Base-by-base conservation (phyloP, 495 filamentous ascomycete genomes). In the Penicillium roqueforti region DNA sequence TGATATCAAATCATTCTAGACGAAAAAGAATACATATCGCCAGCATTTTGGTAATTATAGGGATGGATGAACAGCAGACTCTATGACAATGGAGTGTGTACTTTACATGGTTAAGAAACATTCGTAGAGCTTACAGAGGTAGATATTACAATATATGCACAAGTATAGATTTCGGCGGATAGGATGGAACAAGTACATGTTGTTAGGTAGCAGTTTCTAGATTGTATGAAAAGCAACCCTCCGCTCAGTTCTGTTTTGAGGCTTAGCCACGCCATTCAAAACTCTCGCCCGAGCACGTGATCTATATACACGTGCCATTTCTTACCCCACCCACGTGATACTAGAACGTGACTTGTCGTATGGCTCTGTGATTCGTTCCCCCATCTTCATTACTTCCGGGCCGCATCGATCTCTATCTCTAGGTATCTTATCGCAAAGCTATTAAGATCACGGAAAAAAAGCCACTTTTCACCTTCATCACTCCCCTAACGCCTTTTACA, bases 371-470 rank as follows among this genome's bases (percentile, higher is more conserved):
- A 43, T 43, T 43, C 23, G 41, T 26, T 23, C 2, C 14, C n/a
- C n/a, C 14, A n/a, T n/a, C 3, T n/a, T 25, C 4, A 5, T 25
- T n/a, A 26, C 22, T n/a, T n/a, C n/a, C n/a, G n/a, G n/a, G n/a
- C 40, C 16, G 14, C 11, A 8, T 23, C 14, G 23, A 29, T 14
- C 41, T 26, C 41, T n/a, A 19, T 29, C 25, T 9, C 26, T 29
- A n/a, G n/a, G n/a, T n/a, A 45, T 45, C 42, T 45, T 45, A 45
- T 45, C 42, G 14, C 38, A 8, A n/a, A 45, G 23, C 3, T 45
- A 45, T 28, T n/a, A 28, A 45, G 5, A 20, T 45, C 42, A 45
- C 42, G 7, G 6, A 42, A 45, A 40, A 39, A 45, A 45, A 28
- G 25, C 42, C n/a, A 28, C 25, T 45, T 28, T 45, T 45, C n/a